Evolutionary conservation across 352 stramenopile genomes (phyloP), one percentile per base, ranked within the genome.

Genomic region (Globisporangium sylvaticum): DNA sequence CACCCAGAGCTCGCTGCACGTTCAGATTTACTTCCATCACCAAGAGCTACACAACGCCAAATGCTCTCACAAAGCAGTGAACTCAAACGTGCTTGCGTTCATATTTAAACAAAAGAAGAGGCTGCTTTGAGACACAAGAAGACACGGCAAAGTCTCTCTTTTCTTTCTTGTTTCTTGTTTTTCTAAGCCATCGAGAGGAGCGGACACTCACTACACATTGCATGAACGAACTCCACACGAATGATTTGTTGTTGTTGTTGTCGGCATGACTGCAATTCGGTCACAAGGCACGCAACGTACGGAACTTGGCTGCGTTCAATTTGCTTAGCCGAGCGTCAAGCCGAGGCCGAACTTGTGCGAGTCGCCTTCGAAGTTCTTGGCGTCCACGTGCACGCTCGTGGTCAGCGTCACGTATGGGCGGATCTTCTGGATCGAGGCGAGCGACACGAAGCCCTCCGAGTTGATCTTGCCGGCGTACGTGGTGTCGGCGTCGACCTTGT

Each of bases 351-450:
- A 94, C 84, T 94, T 94, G 84, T 94, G 85, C 55, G 85, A 79
- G 70, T 94, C 84, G 52, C 85, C 83, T 58, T 94, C 85, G 44
- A 94, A 92, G 79, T 94, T 90, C 83, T 92, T 94, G 76, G 82
- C 85, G 61, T 94, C 85, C 37, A 94, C 83, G 72, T 92, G 82
- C 66, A 89, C 84, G 68, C 81, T 90, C 62, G 82, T 89, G 59
- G 82, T 91, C 44, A 94, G 75, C 58, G 81, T 83, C 29, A 92
- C 74, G 73, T 78, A 90, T 57, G 83, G 83, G 61, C 80, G 82
- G 65, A 94, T 77, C 77, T 88, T 92, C 72, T 92, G 83, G 70
- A 94, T 88, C 65, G 77, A 88, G 9, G 79, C 80, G 39, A 94
- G 69, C 70, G 85, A 90, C 22, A 92, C 73, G 67, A 91, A 89